Evolutionary conservation across 495 filamentous ascomycete species (phyloP).

Genomic region (Aspergillus avenaceus): DNA sequence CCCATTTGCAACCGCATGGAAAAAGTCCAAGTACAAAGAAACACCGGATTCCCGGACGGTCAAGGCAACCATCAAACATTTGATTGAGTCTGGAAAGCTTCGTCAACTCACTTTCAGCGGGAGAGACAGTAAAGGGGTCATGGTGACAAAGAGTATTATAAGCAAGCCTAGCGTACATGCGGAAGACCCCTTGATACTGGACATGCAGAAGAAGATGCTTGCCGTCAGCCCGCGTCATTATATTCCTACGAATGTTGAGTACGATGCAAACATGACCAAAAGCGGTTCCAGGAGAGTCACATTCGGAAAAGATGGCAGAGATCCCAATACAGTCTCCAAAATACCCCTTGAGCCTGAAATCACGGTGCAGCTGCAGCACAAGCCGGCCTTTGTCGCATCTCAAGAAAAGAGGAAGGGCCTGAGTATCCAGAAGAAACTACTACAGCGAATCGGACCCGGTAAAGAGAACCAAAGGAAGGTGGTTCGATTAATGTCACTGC

Average conservation of each 20-base stretch:
- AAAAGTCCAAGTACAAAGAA: slow-evolving; percentile 42
- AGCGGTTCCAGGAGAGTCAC: slow-evolving; percentile 5
- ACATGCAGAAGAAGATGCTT: slow-evolving; percentile 52
- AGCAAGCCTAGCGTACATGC: slow-evolving; percentile 41
- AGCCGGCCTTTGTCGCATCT: slow-evolving; percentile 28
- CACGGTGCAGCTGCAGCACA: slow-evolving; percentile 37
- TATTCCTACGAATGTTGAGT: slow-evolving; percentile 31
- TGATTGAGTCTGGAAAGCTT: slow-evolving; percentile 57
- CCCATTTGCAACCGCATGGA: slow-evolving; percentile 62
- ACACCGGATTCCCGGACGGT: slow-evolving; percentile 49
- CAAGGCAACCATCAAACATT: slow-evolving; percentile 52
- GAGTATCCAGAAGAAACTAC: slow-evolving; percentile 23
- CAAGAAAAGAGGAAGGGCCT: slow-evolving; percentile 28
- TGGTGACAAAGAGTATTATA: slow-evolving; percentile 55
- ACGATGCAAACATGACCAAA: slow-evolving; percentile 26
- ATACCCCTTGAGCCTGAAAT: slow-evolving; percentile 30
- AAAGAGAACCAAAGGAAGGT: slow-evolving; percentile 9
- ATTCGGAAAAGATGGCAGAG: not conserved
- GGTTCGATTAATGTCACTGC: slow-evolving; percentile 32
- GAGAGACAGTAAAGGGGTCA: slow-evolving; percentile 45
- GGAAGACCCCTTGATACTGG: slow-evolving; percentile 47
- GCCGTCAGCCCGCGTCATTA: slow-evolving; percentile 22
- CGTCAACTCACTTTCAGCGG: slow-evolving; percentile 61
- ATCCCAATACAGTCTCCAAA: slow-evolving; percentile 1
- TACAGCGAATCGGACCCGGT: slow-evolving; percentile 20